These are phyloP conservation scores for Desmodesmus armatus DNA, from an alignment of 139 green algal genomes.

Conservation along the genomic window DNA sequence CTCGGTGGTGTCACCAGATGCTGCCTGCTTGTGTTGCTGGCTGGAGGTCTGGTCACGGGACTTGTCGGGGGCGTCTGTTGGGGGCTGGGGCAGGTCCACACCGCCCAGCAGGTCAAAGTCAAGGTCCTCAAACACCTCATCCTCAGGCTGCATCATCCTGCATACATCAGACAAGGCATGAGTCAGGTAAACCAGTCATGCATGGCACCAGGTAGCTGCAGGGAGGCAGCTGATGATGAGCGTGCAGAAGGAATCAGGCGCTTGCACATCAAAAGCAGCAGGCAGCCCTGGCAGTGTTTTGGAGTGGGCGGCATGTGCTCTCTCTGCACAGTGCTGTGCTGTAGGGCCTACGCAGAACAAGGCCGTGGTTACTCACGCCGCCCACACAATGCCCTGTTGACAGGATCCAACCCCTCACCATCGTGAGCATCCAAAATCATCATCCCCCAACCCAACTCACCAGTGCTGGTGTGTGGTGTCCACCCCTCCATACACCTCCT, in stretches of 20 bases:
- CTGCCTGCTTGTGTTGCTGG: neutral
- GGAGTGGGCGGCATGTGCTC: neutral
- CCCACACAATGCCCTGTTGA: too few relatives aligned
- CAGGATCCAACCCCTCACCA: too few relatives aligned
- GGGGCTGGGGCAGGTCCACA: neutral
- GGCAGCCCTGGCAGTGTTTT: neutral
- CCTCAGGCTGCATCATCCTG: slow-evolving; percentile 30
- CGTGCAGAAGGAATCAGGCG: too few relatives aligned
- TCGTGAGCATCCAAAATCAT: too few relatives aligned
- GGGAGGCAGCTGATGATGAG: too few relatives aligned
- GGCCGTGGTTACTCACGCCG: too few relatives aligned
- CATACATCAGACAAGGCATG: too few relatives aligned
- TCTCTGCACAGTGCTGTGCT: neutral
- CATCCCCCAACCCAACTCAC: too few relatives aligned
- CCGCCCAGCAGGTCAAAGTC: slow-evolving; percentile 31
- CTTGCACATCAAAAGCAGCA: neutral
- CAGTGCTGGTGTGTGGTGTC: neutral
- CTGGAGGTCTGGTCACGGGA: neutral
- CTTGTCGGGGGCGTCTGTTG: neutral
- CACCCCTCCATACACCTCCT: slow-evolving; percentile 26
- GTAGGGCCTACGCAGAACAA: too few relatives aligned
- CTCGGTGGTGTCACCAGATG: neutral
- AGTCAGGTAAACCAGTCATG: too few relatives aligned
- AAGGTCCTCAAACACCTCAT: slow-evolving; percentile 39
- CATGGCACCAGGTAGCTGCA: too few relatives aligned